Conservation (phyloP, 2,329 filamentous ascomycete genomes). For the Aspergillus terreus region DNA sequence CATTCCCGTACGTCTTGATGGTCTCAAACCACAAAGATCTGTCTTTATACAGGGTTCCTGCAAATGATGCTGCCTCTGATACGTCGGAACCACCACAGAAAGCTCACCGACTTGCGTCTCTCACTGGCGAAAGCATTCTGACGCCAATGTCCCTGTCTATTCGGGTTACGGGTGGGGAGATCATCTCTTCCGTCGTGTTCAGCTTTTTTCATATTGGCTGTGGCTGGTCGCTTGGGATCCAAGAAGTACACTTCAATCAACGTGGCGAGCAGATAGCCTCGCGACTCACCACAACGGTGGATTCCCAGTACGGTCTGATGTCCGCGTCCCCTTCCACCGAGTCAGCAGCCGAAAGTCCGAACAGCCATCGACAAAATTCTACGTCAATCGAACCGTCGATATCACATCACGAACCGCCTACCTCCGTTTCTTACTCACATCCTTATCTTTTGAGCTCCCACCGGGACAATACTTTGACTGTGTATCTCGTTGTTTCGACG, state of each 20-base stretch:
- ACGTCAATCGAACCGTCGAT: constrained; percentile 25
- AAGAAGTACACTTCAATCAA: constrained; percentile 70
- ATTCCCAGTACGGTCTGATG: constrained; percentile 33
- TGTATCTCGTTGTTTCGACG: constrained; percentile 77
- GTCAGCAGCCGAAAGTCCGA: background rate
- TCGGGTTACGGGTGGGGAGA: constrained; percentile 59
- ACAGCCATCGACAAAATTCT: constrained; percentile 10
- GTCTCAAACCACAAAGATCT: constrained; percentile 72
- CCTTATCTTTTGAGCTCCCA: constrained; percentile 82
- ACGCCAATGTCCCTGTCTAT: constrained; percentile 80
- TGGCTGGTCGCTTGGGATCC: constrained; percentile 88
- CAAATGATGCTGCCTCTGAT: constrained; percentile 4
- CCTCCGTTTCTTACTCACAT: constrained; percentile 67
- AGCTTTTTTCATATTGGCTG: constrained; percentile 70
- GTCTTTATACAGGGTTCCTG: constrained; percentile 67
- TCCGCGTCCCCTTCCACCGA: constrained; percentile 8
- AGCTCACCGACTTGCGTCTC: constrained; percentile 64
- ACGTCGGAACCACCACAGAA: constrained; percentile 13
- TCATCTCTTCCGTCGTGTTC: constrained; percentile 83
- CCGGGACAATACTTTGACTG: constrained; percentile 79
- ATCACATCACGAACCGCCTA: constrained; percentile 49
- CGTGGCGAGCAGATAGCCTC: constrained; percentile 41
- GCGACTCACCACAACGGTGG: constrained; percentile 37
- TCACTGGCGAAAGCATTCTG: constrained; percentile 75
- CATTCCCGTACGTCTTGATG: constrained; percentile 72